phyloP scores from a whole-genome alignment of 1,284 basidiomycete genomes.

The Xanthoconium separans region DNA sequence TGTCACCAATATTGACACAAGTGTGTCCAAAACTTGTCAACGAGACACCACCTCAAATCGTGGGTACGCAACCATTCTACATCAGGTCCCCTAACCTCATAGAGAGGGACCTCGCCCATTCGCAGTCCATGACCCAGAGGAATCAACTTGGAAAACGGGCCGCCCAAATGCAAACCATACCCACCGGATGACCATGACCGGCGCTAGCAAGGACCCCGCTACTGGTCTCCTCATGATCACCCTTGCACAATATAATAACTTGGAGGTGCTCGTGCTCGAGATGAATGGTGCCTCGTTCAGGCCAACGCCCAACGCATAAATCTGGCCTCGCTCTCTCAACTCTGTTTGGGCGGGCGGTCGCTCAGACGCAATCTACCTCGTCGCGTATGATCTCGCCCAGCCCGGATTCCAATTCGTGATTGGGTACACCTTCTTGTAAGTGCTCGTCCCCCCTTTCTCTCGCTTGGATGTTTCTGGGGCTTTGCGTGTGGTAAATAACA shows the following conservation, averaged over 20 bases:
- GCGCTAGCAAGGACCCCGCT: constrained; percentile 42
- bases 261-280: constrained; percentile 12
- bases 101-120: too few relatives aligned
- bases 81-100: too few relatives aligned
- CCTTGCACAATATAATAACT: constrained; percentile 24
- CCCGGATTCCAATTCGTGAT: neutral
- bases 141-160: too few relatives aligned
- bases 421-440: constrained; percentile 19
- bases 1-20: too few relatives aligned
- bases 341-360: constrained; percentile 39
- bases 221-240: constrained; percentile 44
- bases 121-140: too few relatives aligned
- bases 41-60: too few relatives aligned
- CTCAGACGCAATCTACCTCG: constrained; percentile 42
- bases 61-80: too few relatives aligned
- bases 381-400: constrained; percentile 33
- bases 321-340: constrained; percentile 52
- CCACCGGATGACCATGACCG: constrained; percentile 48
- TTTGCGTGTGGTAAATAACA: constrained; percentile 1
- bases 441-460: neutral
- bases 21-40: too few relatives aligned
- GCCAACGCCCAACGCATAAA: constrained; percentile 49
- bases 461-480: too few relatives aligned
- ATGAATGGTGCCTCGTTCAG: constrained; percentile 35
- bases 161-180: too few relatives aligned